Evolutionary conservation across 768 basidiomycete genomes (phyloP).

Genomic region (Pleurotus salmoneostramineus): DNA sequence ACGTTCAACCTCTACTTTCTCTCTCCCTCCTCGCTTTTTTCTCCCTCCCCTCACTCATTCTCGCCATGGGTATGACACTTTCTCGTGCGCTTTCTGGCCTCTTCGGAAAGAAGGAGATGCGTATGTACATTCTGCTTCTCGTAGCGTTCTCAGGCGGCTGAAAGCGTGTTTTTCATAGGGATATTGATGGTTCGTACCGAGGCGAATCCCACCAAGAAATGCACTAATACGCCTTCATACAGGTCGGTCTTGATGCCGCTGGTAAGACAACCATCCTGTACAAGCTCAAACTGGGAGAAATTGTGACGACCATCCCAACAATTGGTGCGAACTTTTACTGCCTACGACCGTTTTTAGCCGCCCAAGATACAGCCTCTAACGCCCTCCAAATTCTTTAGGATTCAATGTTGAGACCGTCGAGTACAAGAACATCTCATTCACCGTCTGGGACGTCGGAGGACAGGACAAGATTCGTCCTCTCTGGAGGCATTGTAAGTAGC

Average conservation of each 20-base stretch:
- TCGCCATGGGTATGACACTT: conserved; percentile 73
- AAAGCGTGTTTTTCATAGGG: conserved; percentile 45
- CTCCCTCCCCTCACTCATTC: conserved; percentile 26
- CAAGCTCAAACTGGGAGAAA: conserved; percentile 99
- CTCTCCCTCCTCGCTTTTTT: conserved; percentile 22
- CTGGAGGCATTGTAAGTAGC: conserved; percentile 96
- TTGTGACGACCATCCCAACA: conserved; percentile 99
- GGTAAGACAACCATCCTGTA: conserved; percentile 99
- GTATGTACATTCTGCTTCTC: conserved; percentile 49
- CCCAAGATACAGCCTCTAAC: conserved; percentile 11
- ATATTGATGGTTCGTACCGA: conserved; percentile 81
- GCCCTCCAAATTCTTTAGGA: conserved; percentile 46
- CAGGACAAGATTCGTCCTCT: conserved; percentile 99
- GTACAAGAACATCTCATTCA: conserved; percentile 99
- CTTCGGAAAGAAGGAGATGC: conserved; percentile 99
- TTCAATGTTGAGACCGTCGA: conserved; percentile 99
- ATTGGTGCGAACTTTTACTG: conserved; percentile 67
- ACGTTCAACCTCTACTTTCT: conserved; percentile 12
- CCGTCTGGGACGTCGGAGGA: conserved; percentile 99
- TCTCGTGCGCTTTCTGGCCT: conserved; percentile 76
- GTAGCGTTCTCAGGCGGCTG: conserved; percentile 15
- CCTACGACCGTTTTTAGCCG: conserved; percentile 1
- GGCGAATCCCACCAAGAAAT: conserved; percentile 14
- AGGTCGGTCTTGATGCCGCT: conserved; percentile 99
- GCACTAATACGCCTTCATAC: not conserved